Evolutionary conservation across 768 basidiomycete genomes (phyloP).

Genomic region (Trametes cubensis): DNA sequence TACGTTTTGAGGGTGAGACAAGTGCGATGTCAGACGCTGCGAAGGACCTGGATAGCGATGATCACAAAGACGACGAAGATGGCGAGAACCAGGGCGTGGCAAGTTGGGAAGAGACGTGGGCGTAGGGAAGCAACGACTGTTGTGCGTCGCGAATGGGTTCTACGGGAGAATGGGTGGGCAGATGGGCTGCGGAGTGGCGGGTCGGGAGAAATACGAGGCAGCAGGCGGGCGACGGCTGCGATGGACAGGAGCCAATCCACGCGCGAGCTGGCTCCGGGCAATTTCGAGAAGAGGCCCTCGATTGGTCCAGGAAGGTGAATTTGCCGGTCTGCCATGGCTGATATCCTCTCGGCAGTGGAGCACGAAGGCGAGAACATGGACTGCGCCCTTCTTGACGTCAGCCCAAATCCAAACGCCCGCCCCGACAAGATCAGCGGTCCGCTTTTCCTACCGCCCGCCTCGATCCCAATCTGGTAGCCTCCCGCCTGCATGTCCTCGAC

Average conservation of each 20-base stretch:
- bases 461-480: not conserved
- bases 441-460: not conserved
- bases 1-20: conserved; percentile 14
- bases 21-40: not conserved
- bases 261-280: conserved; percentile 4
- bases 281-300: conserved; percentile 19
- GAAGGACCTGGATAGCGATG: not conserved
- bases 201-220: conserved; percentile 12
- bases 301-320: conserved; percentile 14
- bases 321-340: conserved; percentile 17
- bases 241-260: not conserved
- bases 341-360: conserved; percentile 14
- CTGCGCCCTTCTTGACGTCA: conserved; percentile 15
- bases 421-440: conserved; percentile 7
- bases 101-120: not conserved
- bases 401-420: not conserved
- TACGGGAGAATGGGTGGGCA: not conserved
- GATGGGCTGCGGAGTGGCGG: conserved; percentile 14
- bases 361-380: conserved; percentile 5
- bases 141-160: not conserved
- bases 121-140: conserved; percentile 16
- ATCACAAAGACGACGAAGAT: conserved; percentile 7
- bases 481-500: not conserved
- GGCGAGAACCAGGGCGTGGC: not conserved
- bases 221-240: not conserved